Evolutionary conservation across 2,329 filamentous ascomycete genomes (phyloP).

Genomic region (Pseudocercospora cruenta): DNA sequence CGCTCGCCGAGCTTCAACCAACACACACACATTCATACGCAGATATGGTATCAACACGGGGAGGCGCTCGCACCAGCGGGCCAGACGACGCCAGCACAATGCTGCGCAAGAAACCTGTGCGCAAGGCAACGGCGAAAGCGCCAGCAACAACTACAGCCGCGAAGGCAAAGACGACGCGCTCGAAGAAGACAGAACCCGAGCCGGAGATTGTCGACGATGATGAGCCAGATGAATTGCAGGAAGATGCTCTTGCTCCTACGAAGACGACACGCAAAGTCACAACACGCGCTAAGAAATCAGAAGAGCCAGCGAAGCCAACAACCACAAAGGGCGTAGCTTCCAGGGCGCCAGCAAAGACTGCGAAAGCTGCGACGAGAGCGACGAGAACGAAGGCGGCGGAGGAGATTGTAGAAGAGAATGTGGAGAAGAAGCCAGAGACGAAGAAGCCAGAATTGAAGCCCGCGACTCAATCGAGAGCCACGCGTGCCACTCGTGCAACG

Average conservation of each 20-base stretch:
- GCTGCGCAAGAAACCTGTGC: constrained; percentile 41
- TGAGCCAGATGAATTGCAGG: constrained; percentile 23
- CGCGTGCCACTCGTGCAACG: constrained; percentile 28
- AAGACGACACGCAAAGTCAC: constrained; percentile 19
- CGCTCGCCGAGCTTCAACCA: neutral
- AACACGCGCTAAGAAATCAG: constrained; percentile 20
- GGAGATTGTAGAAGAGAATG: constrained; percentile 2
- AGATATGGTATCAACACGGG: constrained; percentile 43
- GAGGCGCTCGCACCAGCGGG: constrained; percentile 32
- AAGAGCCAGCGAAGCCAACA: constrained; percentile 9
- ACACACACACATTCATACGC: constrained; percentile 8
- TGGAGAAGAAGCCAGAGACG: constrained; percentile 1
- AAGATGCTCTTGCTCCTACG: constrained; percentile 15
- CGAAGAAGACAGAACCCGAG: constrained; percentile 10
- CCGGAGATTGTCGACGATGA: constrained; percentile 12
- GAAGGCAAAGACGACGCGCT: neutral
- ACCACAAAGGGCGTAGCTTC: neutral
- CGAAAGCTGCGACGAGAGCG: constrained; percentile 7
- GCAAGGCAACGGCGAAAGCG: constrained; percentile 34
- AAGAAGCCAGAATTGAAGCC: constrained; percentile 9
- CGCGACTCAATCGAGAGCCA: constrained; percentile 18
- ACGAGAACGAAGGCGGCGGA: constrained; percentile 18
- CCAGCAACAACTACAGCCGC: neutral
- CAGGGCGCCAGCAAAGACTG: constrained; percentile 6
- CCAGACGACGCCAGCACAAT: constrained; percentile 22